Evolutionary conservation across 2,329 filamentous ascomycete genomes (phyloP).

Genomic region (Pestalotiopsis sp.): DNA sequence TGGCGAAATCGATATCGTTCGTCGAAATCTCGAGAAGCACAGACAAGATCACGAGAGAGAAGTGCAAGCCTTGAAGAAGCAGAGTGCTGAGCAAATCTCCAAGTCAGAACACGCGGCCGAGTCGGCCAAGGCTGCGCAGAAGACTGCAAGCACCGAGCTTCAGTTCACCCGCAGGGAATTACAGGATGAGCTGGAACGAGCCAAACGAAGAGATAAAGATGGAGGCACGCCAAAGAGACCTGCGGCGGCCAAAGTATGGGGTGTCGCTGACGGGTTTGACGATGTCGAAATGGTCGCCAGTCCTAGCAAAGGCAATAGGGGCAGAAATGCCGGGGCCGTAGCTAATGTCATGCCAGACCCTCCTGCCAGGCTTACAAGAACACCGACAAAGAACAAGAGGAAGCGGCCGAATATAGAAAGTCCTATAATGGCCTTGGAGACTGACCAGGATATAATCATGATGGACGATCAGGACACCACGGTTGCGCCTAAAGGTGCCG

Average conservation of each 20-base stretch:
- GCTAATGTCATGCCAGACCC: slow-evolving; percentile 49
- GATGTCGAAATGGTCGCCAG: slow-evolving; percentile 61
- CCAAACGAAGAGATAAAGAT: slow-evolving; percentile 48
- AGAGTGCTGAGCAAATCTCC: slow-evolving; percentile 65
- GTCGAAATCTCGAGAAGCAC: slow-evolving; percentile 67
- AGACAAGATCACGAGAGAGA: slow-evolving; percentile 65
- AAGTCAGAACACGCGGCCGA: slow-evolving; percentile 68
- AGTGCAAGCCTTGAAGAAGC: slow-evolving; percentile 62
- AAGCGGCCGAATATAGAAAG: slow-evolving; percentile 69
- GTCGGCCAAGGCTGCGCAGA: slow-evolving; percentile 64
- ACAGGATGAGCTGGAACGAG: slow-evolving; percentile 56
- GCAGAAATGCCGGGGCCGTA: slow-evolving; percentile 44
- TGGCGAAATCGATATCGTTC: slow-evolving; percentile 76
- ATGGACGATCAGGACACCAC: slow-evolving; percentile 27
- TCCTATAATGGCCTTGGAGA: slow-evolving; percentile 64
- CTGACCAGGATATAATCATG: slow-evolving; percentile 42
- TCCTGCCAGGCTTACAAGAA: slow-evolving; percentile 35
- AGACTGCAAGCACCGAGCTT: slow-evolving; percentile 68
- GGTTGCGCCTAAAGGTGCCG: not conserved
- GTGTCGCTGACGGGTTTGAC: slow-evolving; percentile 77
- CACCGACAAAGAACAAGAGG: slow-evolving; percentile 70
- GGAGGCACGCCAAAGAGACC: slow-evolving; percentile 63
- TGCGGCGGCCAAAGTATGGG: slow-evolving; percentile 53
- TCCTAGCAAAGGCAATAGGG: slow-evolving; percentile 52
- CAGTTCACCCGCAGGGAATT: slow-evolving; percentile 75